Evolutionary conservation across 2,329 filamentous ascomycete genomes (phyloP), one percentile per base, ranked within the genome.

Genomic region (Teratosphaeriaceae sp.): DNA sequence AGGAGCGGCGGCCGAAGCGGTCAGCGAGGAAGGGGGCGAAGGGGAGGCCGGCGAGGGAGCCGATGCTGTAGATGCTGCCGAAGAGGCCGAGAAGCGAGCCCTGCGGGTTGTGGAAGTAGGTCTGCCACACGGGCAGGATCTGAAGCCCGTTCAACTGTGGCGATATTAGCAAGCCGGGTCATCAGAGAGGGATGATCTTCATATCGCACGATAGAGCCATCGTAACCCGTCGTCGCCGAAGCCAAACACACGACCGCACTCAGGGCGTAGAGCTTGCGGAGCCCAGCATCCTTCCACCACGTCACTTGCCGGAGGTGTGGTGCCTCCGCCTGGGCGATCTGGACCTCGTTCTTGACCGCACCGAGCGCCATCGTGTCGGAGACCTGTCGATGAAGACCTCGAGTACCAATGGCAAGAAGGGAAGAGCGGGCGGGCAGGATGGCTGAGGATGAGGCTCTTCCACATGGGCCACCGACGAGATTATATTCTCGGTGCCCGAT

Each of bases 1-100:
- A 61, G 13, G 55, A 22, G 45, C 63, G 67, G 11, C 70, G 67
- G 30, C 70, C 69, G 46, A 61, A 69, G 40, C 57, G 59, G 58
- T 73, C 70, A 30, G 67, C 65, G 41, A 72, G 62, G 49, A 67
- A 70, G 0, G 70, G 69, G 16, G 46, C 44, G 35, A 52, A 46
- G 16, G 45, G 45, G 18, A 50, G 23, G 16, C 42, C 49, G 18
- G 16, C 37, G 18, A 54, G 43, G 16, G 44, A 43, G 22, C 51
- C 49, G 21, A 54, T 42, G 20, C 39, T 42, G 26, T 46, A 46
- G 31, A 50, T 48, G 12, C 43, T 43, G 11, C 44, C 49, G 44
- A 52, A 52, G 19, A 54, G 42, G 6, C 51, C 51, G 15, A 54
- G 44, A 20, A 45, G 35, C 11, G 45, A 23, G 21, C 49, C 49